These are phyloP conservation scores for Paratinospora sagittata DNA, from an alignment of 164 flowering plant genomes.

Conservation along the genomic window DNA sequence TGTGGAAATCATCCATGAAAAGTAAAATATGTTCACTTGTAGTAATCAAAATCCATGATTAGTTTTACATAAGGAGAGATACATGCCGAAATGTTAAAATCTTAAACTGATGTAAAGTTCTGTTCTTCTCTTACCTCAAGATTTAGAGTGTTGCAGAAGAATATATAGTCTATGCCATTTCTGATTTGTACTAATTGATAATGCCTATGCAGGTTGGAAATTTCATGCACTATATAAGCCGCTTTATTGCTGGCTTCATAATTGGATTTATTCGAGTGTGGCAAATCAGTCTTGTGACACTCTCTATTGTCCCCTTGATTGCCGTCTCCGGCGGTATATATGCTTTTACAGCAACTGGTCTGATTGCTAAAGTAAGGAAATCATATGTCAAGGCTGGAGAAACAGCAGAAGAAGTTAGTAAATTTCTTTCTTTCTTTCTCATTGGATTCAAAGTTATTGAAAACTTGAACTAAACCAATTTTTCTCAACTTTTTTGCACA, in stretches of 20 bases:
- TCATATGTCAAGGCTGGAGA: conserved; percentile 88
- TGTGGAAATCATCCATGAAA: too few species aligned
- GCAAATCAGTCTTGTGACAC: conserved; percentile 91
- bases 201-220: conserved; percentile 64
- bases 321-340: conserved; percentile 93
- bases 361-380: conserved; percentile 72
- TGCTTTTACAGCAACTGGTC: conserved; percentile 72
- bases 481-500: too few species aligned
- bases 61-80: too few species aligned
- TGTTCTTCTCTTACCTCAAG: neutral
- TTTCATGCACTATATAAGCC: conserved; percentile 83
- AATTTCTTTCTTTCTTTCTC: neutral
- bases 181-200: neutral
- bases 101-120: neutral
- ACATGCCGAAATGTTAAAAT: too few species aligned
- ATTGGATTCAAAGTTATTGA: too few species aligned
- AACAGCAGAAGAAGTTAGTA: conserved; percentile 82
- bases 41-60: too few species aligned
- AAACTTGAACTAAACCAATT: too few species aligned
- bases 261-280: conserved; percentile 82
- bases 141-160: neutral
- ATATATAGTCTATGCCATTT: neutral
- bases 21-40: too few species aligned
- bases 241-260: conserved; percentile 71
- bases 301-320: conserved; percentile 88